Evolutionary conservation across 495 filamentous ascomycete genomes (phyloP), one percentile per base, ranked within the genome.

Genomic region (Xylaria grammica): DNA sequence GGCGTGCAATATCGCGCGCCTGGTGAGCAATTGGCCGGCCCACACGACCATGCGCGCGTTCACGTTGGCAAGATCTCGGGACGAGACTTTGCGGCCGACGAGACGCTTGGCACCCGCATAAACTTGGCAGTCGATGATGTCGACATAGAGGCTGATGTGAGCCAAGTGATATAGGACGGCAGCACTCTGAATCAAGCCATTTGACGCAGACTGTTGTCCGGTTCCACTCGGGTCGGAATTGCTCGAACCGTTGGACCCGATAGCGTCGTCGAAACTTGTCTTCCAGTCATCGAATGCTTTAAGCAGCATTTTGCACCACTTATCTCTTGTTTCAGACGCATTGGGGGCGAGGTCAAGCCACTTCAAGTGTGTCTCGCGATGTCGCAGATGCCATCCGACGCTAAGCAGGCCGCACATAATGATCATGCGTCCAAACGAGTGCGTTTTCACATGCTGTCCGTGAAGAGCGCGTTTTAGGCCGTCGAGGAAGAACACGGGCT

Each of bases 321-420:
- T 91, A 61, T 96, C 93, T 38, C 92, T 86, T 22, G 89, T 91
- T 15, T 93, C 94, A 2, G 92, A 84, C 0, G 92, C 86, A 57
- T 87, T 86, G 13, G 81, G 76, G 8, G 82, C 84, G 0, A 89
- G 83, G 17, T 88, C 86, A 10, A 99, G 83, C 62, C 92, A 92
- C 63, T 89, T 95, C 26, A 97, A 87, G 75, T 97, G 94, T 1
- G 97, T 87, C 72, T 99, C 95, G 63, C 94, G 85, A 77, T 97
- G 94, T 70, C 94, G 94, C 79, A 98, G 89, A 70, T 98, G 94
- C 94, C 94, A 98, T 67, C 90, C 92, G 24, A 98, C 92, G 65
- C 91, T 96, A 22, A 99, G 80, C 45, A 99, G 79, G 0, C 95
- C 95, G 11, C 93, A 91, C 92, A 99, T 97, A 61, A 99, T 84